A percentile compares a stretch with the other conserved stretches of the same genome.
Evolutionary conservation across 1,284 basidiomycete genomes (phyloP).

Genomic region (Binderoboletus segoi): DNA sequence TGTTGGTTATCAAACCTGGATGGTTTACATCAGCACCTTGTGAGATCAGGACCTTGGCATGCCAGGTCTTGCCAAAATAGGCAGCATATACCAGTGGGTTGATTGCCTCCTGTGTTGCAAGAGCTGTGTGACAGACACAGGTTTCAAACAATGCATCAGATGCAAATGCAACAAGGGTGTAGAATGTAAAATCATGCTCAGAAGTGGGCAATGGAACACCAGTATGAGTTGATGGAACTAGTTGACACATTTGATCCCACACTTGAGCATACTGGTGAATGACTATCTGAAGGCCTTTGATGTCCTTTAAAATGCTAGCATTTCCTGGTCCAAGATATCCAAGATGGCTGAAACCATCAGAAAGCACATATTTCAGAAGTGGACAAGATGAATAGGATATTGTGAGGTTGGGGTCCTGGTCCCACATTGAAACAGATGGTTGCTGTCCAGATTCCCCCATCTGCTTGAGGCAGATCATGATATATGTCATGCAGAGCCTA

Average conservation of each 20-base stretch:
- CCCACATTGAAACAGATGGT: background rate
- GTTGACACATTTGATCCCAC: conserved; percentile 1
- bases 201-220: background rate
- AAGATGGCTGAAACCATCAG: conserved; percentile 8
- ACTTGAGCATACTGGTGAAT: background rate
- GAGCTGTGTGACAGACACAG: background rate
- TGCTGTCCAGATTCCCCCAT: background rate
- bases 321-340: background rate
- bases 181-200: background rate
- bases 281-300: background rate
- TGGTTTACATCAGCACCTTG: background rate
- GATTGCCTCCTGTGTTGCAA: background rate
- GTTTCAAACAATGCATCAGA: background rate
- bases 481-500: conserved; percentile 5
- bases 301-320: background rate
- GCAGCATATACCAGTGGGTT: background rate
- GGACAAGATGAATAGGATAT: background rate
- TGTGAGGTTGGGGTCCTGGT: background rate
- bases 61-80: background rate
- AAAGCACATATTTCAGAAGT: conserved; percentile 9
- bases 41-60: background rate
- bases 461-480: background rate
- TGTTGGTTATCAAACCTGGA: background rate
- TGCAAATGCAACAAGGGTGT: background rate
- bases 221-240: background rate